phyloP scores from a whole-genome alignment of 2,329 filamentous ascomycete species.

The Fusarium poae region DNA sequence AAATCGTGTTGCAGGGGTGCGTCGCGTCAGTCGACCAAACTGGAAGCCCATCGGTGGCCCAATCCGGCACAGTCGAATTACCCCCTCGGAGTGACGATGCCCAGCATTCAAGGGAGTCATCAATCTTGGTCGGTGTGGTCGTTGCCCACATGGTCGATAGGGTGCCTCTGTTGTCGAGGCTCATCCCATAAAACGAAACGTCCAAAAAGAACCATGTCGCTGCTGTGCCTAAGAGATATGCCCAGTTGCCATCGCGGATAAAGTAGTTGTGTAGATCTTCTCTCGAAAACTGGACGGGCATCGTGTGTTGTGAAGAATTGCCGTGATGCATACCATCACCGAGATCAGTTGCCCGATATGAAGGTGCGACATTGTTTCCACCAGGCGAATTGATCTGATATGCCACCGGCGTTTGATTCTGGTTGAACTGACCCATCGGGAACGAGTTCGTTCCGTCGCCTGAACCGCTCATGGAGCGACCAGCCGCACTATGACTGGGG shows the following conservation, averaged over 20 bases:
- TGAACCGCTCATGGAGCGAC: conserved; percentile 37
- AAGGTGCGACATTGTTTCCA: conserved; percentile 32
- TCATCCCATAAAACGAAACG: conserved; percentile 67
- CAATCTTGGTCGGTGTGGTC: conserved; percentile 50
- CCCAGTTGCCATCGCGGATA: conserved; percentile 57
- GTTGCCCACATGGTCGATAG: conserved; percentile 58
- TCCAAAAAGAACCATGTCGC: conserved; percentile 67
- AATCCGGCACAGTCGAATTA: conserved; percentile 59
- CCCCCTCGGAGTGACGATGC: conserved; percentile 59
- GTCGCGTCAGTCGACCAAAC: conserved; percentile 65
- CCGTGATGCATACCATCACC: conserved; percentile 41
- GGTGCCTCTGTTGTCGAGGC: conserved; percentile 59
- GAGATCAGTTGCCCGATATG: conserved; percentile 43
- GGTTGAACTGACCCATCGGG: conserved; percentile 40
- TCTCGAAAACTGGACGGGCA: conserved; percentile 63
- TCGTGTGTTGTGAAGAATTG: conserved; percentile 53
- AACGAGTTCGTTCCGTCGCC: conserved; percentile 30
- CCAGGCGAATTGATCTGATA: conserved; percentile 48
- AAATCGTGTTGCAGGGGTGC: conserved; percentile 65
- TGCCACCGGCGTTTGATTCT: conserved; percentile 26
- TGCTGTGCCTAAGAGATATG: conserved; percentile 58
- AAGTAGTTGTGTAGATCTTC: conserved; percentile 65
- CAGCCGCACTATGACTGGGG: conserved; percentile 23
- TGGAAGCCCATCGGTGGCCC: conserved; percentile 58
- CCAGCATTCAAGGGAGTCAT: conserved; percentile 61